phyloP scores from a whole-genome alignment of 306 rosid species.

The Benincasa hispida region DNA sequence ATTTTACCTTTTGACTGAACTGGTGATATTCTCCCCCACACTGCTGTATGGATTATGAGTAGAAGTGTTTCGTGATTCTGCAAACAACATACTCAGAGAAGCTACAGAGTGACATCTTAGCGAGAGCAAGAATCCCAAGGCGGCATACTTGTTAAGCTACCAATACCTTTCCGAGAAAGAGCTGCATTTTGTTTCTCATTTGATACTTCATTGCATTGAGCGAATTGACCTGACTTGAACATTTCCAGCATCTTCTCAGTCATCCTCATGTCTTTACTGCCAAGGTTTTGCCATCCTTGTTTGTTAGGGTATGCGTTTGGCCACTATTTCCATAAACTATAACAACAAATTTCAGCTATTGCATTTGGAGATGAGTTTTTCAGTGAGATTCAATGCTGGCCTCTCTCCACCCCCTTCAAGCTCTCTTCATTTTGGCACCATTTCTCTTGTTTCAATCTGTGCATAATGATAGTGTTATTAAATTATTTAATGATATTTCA shows the following conservation, averaged over 20 bases:
- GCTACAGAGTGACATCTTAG: not conserved
- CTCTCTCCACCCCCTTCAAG: not conserved
- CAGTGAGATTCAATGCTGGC: not conserved
- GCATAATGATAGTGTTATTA: not conserved
- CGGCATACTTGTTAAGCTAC: not conserved
- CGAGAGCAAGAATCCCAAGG: not conserved
- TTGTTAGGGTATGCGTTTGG: not conserved
- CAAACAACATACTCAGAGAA: not conserved
- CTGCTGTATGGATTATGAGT: not conserved
- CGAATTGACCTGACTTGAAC: not conserved
- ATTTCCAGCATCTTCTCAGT: not conserved
- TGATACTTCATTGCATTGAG: not conserved
- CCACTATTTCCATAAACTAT: not conserved
- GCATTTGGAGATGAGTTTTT: not conserved
- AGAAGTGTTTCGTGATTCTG: not conserved
- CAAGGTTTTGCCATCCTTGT: not conserved
- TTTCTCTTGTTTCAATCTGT: not conserved
- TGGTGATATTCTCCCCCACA: not conserved
- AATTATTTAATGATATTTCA: not conserved
- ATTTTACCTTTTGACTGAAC: not conserved
- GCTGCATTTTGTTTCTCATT: not conserved
- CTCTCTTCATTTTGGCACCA: no score
- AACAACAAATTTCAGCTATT: not conserved
- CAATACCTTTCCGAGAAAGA: not conserved
- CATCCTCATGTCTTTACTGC: not conserved